Evolutionary conservation across 2,329 filamentous ascomycete genomes (phyloP), one percentile per base, ranked within the genome.

Genomic region (Phaeosphaeriaceae sp.): DNA sequence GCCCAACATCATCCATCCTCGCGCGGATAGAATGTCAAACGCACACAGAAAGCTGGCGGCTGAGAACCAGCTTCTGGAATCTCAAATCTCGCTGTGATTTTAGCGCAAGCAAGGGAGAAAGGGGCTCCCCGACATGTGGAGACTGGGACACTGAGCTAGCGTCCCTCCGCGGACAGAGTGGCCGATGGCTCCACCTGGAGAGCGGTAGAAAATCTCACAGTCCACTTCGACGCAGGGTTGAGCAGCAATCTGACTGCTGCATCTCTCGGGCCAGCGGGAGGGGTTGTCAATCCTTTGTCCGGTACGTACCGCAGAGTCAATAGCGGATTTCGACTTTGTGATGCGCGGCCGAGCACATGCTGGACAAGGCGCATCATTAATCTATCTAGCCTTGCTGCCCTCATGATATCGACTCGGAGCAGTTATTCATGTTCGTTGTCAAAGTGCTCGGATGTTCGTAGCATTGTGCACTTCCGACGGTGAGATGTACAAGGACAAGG

Each of bases 261-360:
- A 36, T 55, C 46, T 36, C 60, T 67, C 68, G 66, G 68, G 48
- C 63, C 66, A 69, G 54, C 66, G 67, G 67, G 67, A 66, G 53
- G 33, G 59, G 46, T 60, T 56, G 15, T 2, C n/a, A 27, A 47
- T 45, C 19, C 51, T 48, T 42, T 7, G 27, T 48, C 17, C 46
- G n/a, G 17, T 65, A 48, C 63, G 17, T 65, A 48, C 63, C 36
- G 24, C 9, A 36, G 31, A 13, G 11, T 36, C 13, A 5, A 11
- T 36, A 7, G 7, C 9, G 13, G 31, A 36, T 7, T 36, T 36
- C 13, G 31, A 11, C 31, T 13, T 13, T 11, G 31, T 15, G 31
- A 36, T 36, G 31, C 31, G 31, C 31, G 31, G 31, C 31, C 31
- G 31, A 13, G 6, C 3, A 36, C 31, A 13, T 36, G 13, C 6